A percentile compares a stretch with the other conserved stretches of the same genome.
These are phyloP conservation scores for Fagus sylvatica DNA, from an alignment of 306 rosid species.

Conservation along the genomic window DNA sequence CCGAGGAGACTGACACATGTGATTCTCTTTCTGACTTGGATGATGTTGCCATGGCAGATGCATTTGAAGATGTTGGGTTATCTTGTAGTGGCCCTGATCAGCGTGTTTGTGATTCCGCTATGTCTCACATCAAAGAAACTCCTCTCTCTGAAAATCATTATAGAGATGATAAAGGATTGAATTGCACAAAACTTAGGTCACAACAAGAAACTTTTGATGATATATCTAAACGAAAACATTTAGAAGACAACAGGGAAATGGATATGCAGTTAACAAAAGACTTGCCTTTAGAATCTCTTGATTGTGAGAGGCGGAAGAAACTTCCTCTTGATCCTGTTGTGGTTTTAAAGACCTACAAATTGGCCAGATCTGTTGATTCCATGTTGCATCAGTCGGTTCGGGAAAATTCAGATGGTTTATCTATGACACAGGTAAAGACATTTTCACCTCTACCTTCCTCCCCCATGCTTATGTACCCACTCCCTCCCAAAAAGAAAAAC, in stretches of 20 bases:
- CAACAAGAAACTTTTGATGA: constrained; percentile 37
- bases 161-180: constrained; percentile 27
- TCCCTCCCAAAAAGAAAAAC: too few relatives aligned
- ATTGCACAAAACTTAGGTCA: constrained; percentile 19
- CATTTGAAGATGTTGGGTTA: constrained; percentile 78
- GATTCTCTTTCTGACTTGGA: constrained; percentile 85
- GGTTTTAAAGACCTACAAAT: too few relatives aligned
- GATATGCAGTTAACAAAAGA: constrained; percentile 31
- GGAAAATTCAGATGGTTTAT: too few relatives aligned
- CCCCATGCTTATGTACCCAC: too few relatives aligned
- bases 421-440: too few relatives aligned
- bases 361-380: too few relatives aligned
- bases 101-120: constrained; percentile 26
- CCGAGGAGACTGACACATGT: constrained; percentile 42
- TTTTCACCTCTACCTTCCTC: too few relatives aligned
- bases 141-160: constrained; percentile 33
- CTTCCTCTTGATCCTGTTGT: constrained; percentile 25
- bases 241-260: constrained; percentile 27
- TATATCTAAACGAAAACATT: constrained; percentile 29
- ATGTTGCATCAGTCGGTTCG: too few relatives aligned
- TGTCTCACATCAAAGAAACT: constrained; percentile 44
- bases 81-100: constrained; percentile 31
- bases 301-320: constrained; percentile 41
- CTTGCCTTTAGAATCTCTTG: constrained; percentile 28
- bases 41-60: constrained; percentile 66